phyloP scores from a whole-genome alignment of 495 filamentous ascomycete species.

The Apiosordaria backusii region DNA sequence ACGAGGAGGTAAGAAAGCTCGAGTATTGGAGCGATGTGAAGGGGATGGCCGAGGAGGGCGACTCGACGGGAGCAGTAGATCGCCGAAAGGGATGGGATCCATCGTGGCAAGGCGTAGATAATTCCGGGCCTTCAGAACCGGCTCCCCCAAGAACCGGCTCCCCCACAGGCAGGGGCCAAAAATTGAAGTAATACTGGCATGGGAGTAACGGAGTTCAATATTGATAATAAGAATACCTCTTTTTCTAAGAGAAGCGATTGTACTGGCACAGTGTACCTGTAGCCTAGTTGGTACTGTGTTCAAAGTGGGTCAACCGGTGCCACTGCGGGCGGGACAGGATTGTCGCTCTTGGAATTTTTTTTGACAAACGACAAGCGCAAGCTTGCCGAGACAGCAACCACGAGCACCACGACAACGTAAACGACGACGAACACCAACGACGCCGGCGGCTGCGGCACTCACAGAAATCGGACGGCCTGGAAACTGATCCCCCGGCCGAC shows the following conservation, averaged over 20 bases:
- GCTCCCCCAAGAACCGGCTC: constrained; percentile 16
- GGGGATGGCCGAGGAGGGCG: constrained; percentile 54
- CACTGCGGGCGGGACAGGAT: not conserved
- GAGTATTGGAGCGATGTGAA: constrained; percentile 77
- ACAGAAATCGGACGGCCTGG: not conserved
- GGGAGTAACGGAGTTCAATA: not conserved
- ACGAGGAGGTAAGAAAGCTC: constrained; percentile 61
- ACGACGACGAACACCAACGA: not conserved
- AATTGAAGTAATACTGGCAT: not conserved
- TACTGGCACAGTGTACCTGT: not conserved
- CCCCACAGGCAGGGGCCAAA: constrained; percentile 1
- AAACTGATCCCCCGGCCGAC: not conserved
- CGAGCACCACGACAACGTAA: not conserved
- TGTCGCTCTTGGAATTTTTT: not conserved
- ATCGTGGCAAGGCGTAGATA: constrained; percentile 43
- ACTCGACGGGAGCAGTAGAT: constrained; percentile 46
- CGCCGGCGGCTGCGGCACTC: not conserved
- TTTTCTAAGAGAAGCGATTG: not conserved
- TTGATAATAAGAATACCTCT: not conserved
- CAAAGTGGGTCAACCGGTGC: not conserved
- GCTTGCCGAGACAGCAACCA: not conserved
- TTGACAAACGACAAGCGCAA: not conserved
- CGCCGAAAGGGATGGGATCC: constrained; percentile 44
- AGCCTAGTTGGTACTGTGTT: not conserved
- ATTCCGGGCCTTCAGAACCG: constrained; percentile 34